Percentiles rank a stretch among this genome's conserved stretches.
These are phyloP conservation scores for Trichoderma sp. DNA, from an alignment of 2,329 filamentous ascomycete species.

Conservation along the genomic window DNA sequence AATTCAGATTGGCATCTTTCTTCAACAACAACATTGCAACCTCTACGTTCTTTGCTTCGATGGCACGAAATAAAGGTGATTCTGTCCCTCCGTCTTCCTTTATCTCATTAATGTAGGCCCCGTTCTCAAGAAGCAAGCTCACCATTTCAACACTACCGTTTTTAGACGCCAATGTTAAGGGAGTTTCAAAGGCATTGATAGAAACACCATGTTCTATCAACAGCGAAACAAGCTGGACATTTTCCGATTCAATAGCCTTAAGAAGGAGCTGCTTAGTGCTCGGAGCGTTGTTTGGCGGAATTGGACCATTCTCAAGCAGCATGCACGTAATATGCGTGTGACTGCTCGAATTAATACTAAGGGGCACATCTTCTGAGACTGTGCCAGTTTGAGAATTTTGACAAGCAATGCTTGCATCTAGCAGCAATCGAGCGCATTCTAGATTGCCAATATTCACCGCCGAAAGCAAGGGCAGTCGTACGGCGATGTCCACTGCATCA, in stretches of 20 bases:
- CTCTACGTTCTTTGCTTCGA: background rate
- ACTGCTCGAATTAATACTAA: background rate
- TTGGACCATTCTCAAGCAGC: background rate
- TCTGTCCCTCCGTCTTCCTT: background rate
- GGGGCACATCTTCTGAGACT: background rate
- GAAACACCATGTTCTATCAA: background rate
- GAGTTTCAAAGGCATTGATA: background rate
- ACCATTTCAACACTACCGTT: background rate
- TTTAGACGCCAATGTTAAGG: background rate
- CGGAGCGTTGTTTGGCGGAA: background rate
- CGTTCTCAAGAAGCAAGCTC: background rate
- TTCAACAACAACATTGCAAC: background rate
- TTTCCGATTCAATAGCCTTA: background rate
- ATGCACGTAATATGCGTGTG: background rate
- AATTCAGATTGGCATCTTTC: background rate
- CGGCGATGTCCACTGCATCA: background rate
- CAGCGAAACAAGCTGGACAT: background rate
- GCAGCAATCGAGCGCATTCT: background rate
- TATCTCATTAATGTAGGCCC: background rate
- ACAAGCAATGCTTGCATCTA: background rate
- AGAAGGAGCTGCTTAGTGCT: background rate
- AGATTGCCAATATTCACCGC: background rate
- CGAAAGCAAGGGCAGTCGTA: background rate
- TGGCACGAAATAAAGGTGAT: background rate
- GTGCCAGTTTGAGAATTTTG: background rate